phyloP scores from a whole-genome alignment of 192 early-diverging fungal genomes.

The Tieghemiomyces parasiticus region DNA sequence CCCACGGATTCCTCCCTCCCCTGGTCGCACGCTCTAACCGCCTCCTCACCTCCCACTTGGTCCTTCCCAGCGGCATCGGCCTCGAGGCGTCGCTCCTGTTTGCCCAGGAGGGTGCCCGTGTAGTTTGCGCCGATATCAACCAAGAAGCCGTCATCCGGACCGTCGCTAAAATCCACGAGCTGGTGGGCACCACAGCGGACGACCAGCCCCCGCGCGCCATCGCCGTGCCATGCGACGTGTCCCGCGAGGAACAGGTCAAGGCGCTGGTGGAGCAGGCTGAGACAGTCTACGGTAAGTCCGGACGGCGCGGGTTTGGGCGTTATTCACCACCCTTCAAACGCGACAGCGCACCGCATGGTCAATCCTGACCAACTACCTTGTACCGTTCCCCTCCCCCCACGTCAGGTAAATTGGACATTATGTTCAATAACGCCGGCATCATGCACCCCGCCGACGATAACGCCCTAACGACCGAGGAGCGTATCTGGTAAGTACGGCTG shows the following conservation, averaged over 20 bases:
- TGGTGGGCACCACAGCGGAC: slow-evolving; percentile 16
- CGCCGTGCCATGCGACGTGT: slow-evolving; percentile 49
- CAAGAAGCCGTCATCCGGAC: slow-evolving; percentile 34
- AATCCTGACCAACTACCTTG: neutral
- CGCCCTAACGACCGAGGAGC: slow-evolving; percentile 55
- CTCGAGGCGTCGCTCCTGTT: slow-evolving; percentile 57
- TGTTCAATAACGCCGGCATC: slow-evolving; percentile 84
- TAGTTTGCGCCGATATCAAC: slow-evolving; percentile 67
- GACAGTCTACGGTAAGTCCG: slow-evolving; percentile 40
- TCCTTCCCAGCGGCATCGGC: slow-evolving; percentile 72
- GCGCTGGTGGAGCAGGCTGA: slow-evolving; percentile 47
- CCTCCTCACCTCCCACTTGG: too few relatives aligned
- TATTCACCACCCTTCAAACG: slow-evolving; percentile 13
- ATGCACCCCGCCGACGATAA: slow-evolving; percentile 71
- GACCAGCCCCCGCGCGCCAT: slow-evolving; percentile 31
- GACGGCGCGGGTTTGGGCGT: neutral
- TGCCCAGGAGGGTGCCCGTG: slow-evolving; percentile 61
- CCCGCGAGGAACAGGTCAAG: slow-evolving; percentile 56
- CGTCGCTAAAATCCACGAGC: slow-evolving; percentile 33
- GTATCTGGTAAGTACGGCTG: slow-evolving; percentile 61
- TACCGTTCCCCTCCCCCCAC: too few relatives aligned
- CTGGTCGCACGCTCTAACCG: too few relatives aligned
- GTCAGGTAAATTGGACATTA: slow-evolving; percentile 54
- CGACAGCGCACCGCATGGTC: neutral
- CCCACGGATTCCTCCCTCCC: too few relatives aligned